phyloP scores from a whole-genome alignment of 2,329 filamentous ascomycete genomes.

The Hirsutella rhossiliensis region DNA sequence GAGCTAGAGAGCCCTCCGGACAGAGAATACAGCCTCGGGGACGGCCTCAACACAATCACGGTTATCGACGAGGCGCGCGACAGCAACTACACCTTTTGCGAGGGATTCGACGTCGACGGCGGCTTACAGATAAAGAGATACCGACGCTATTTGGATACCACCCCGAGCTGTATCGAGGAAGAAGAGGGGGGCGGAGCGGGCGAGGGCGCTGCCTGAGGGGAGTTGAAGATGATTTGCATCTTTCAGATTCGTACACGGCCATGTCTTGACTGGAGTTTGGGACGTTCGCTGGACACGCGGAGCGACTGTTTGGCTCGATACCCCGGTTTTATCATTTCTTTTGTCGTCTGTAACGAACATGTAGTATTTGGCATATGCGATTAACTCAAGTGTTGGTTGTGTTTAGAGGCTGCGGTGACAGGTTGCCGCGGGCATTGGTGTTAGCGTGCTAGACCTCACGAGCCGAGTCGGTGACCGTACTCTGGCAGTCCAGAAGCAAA shows the following conservation, averaged over 20 bases:
- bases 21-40: slow-evolving; percentile 11
- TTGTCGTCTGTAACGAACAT: no score
- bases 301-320: slow-evolving; percentile 1
- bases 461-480: no score
- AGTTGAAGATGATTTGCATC: neutral
- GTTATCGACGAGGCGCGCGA: slow-evolving; percentile 13
- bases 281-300: no score
- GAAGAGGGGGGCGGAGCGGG: slow-evolving; percentile 13
- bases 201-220: neutral
- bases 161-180: slow-evolving; percentile 24
- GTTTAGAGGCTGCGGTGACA: no score
- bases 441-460: no score
- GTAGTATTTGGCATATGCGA: no score
- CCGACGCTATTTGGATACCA: slow-evolving; percentile 19
- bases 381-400: no score
- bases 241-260: no score
- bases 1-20: slow-evolving; percentile 22
- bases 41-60: slow-evolving; percentile 7
- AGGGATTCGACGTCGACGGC: slow-evolving; percentile 18
- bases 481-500: no score
- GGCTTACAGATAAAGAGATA: slow-evolving; percentile 23
- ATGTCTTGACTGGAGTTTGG: no score
- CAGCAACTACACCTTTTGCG: slow-evolving; percentile 17
- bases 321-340: neutral
- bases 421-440: no score